phyloP scores from a whole-genome alignment of 2,329 filamentous ascomycete species.

The Dothiorella sarmentorum region DNA sequence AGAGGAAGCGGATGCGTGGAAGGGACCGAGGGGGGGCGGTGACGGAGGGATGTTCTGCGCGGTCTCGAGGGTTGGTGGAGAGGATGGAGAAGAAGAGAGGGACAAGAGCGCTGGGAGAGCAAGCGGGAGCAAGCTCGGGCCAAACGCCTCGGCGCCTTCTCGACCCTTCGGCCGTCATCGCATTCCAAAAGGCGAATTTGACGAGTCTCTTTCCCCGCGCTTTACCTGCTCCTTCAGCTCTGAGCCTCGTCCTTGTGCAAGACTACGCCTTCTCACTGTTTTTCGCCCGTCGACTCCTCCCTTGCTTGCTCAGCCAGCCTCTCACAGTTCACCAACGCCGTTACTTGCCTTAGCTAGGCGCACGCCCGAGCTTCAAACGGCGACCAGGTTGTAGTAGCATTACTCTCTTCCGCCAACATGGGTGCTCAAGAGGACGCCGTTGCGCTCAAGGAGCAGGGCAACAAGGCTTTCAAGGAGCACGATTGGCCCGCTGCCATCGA shows the following conservation, averaged over 20 bases:
- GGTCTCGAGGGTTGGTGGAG: not conserved
- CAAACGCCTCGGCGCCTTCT: conserved; percentile 11
- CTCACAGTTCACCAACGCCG: not conserved
- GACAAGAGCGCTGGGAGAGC: not conserved
- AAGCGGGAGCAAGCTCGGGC: not conserved
- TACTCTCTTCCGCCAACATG: conserved; percentile 26
- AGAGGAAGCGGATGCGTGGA: not conserved
- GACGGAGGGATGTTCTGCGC: not conserved
- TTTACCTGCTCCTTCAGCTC: not conserved
- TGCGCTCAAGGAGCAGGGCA: conserved; percentile 88
- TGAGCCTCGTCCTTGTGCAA: not conserved
- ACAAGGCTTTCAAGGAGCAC: conserved; percentile 83
- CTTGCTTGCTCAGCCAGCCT: not conserved
- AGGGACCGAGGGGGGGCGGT: not conserved
- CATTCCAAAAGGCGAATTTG: conserved; percentile 7
- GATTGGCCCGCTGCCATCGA: conserved; percentile 82
- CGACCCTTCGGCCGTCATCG: conserved; percentile 12
- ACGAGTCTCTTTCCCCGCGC: not conserved
- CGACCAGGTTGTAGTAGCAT: not conserved
- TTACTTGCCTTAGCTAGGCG: conserved; percentile 9
- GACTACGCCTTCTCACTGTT: not conserved
- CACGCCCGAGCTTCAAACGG: conserved; percentile 4
- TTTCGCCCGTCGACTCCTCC: not conserved
- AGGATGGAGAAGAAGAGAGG: not conserved
- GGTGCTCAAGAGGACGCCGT: conserved; percentile 63